Evolutionary conservation across 2,329 filamentous ascomycete genomes (phyloP).

Genomic region (Sarocladium oryzae): DNA sequence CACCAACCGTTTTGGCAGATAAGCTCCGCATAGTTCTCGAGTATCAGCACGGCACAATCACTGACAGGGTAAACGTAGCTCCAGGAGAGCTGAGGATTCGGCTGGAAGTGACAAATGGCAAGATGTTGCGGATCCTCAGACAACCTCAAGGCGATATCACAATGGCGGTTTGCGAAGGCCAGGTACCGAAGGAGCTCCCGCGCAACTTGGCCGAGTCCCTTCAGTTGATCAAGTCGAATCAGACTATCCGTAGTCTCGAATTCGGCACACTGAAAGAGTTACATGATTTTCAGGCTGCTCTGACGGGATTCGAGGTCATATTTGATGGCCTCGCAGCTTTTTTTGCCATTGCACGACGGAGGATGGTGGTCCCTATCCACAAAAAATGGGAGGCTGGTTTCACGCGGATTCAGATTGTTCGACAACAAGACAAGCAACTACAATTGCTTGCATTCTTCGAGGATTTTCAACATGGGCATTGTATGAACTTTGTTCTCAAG

Average conservation of each 20-base stretch:
- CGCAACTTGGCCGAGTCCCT: conserved; percentile 59
- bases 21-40: conserved; percentile 68
- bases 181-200: conserved; percentile 54
- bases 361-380: conserved; percentile 88
- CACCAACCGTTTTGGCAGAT: conserved; percentile 68
- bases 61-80: conserved; percentile 76
- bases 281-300: conserved; percentile 69
- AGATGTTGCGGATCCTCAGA: conserved; percentile 60
- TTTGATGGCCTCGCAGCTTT: conserved; percentile 66
- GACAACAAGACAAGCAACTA: conserved; percentile 62
- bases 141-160: conserved; percentile 72
- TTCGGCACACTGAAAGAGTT: conserved; percentile 63
- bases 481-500: conserved; percentile 84
- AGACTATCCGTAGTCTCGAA: conserved; percentile 65
- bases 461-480: conserved; percentile 78
- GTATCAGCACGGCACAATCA: conserved; percentile 69
- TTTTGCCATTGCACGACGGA: conserved; percentile 74
- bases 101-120: conserved; percentile 55
- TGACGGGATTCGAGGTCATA: conserved; percentile 73
- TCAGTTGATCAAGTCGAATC: conserved; percentile 46
- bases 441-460: conserved; percentile 84
- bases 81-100: conserved; percentile 66
- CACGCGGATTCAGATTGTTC: conserved; percentile 72
- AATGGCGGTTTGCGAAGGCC: conserved; percentile 64
- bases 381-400: conserved; percentile 88